A percentile compares a stretch with the other conserved stretches of the same genome.
phyloP scores from a whole-genome alignment of 352 stramenopile genomes.

The Salisapilia sapeloensis region DNA sequence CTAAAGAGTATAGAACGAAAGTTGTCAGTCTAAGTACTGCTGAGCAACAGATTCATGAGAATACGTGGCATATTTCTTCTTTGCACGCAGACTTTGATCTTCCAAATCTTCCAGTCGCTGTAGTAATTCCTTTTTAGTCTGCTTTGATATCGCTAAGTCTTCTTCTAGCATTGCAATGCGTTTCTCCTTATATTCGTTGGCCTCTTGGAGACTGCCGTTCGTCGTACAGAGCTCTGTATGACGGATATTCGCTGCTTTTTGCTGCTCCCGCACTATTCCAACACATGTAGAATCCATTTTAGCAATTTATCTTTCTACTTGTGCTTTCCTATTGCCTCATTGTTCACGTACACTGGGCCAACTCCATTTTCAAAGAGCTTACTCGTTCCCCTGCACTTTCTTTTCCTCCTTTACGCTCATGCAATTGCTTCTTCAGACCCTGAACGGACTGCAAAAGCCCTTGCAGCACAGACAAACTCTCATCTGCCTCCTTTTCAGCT shows the following conservation, averaged over 20 bases:
- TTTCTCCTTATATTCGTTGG: slow-evolving; percentile 18
- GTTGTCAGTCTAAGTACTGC: neutral
- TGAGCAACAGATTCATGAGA: slow-evolving; percentile 5
- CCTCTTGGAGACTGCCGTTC: slow-evolving; percentile 32
- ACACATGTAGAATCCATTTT: too few relatives aligned
- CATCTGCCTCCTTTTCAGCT: too few relatives aligned
- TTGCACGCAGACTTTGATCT: neutral
- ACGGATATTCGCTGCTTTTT: too few relatives aligned
- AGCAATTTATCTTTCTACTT: too few relatives aligned
- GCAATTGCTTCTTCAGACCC: slow-evolving; percentile 47
- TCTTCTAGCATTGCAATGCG: slow-evolving; percentile 22
- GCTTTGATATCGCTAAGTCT: slow-evolving; percentile 13
- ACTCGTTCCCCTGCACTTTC: too few relatives aligned
- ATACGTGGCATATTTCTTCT: neutral
- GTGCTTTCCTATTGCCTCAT: too few relatives aligned
- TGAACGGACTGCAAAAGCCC: too few relatives aligned
- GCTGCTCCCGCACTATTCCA: too few relatives aligned
- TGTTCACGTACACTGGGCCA: too few relatives aligned
- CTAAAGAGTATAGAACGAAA: slow-evolving; percentile 5
- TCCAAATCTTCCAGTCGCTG: neutral
- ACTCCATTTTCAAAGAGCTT: too few relatives aligned
- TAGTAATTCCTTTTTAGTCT: slow-evolving; percentile 41
- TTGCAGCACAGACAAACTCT: too few relatives aligned
- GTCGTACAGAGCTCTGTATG: slow-evolving; percentile 41
- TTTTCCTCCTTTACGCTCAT: slow-evolving; percentile 16